Evolutionary conservation across 2,329 filamentous ascomycete species (phyloP).

Genomic region (Huntiella omanensis): DNA sequence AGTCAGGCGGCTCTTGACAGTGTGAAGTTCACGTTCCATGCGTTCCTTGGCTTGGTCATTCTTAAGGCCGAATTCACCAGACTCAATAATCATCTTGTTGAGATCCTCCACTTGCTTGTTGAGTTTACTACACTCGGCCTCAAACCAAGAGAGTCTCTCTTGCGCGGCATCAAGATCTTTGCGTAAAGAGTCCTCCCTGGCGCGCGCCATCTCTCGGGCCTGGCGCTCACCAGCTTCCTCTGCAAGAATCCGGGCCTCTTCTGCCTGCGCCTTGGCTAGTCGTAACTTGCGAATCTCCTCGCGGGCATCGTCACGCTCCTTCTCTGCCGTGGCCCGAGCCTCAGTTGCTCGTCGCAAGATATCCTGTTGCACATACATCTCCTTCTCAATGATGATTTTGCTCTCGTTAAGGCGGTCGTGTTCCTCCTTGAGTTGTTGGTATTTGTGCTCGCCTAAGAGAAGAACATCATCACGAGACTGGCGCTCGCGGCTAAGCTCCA

Average conservation of each 20-base stretch:
- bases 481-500: conserved; percentile 74
- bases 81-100: conserved; percentile 72
- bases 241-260: conserved; percentile 68
- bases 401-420: conserved; percentile 75
- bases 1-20: conserved; percentile 69
- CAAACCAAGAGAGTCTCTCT: conserved; percentile 57
- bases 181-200: conserved; percentile 58
- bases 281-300: conserved; percentile 67
- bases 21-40: conserved; percentile 75
- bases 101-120: conserved; percentile 67
- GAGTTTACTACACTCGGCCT: conserved; percentile 59
- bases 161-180: conserved; percentile 68
- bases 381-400: conserved; percentile 95
- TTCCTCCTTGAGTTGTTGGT: conserved; percentile 62
- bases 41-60: conserved; percentile 91
- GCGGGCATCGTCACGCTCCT: conserved; percentile 77
- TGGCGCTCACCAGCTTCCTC: conserved; percentile 65
- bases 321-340: conserved; percentile 59
- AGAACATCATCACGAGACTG: conserved; percentile 91
- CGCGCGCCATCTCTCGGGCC: conserved; percentile 57
- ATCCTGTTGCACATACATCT: conserved; percentile 91
- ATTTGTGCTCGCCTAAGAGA: conserved; percentile 77
- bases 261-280: conserved; percentile 64
- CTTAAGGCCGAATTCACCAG: conserved; percentile 71
- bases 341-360: conserved; percentile 72